Percentiles rank a stretch among this genome's conserved stretches.
Evolutionary conservation across 2,329 filamentous ascomycete genomes (phyloP).

Genomic region (Aspergillus udagawae): DNA sequence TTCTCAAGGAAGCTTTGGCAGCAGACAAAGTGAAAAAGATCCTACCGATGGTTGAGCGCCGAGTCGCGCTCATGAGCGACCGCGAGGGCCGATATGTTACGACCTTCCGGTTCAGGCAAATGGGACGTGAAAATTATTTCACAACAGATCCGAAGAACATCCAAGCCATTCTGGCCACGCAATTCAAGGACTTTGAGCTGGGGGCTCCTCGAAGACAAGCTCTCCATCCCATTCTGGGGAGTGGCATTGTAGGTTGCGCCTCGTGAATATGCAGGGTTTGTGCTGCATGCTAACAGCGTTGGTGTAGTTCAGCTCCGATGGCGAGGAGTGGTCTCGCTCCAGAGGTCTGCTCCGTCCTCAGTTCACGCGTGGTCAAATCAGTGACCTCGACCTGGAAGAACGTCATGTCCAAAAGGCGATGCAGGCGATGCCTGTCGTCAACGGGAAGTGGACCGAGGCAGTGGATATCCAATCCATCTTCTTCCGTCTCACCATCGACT

Average conservation of each 20-base stretch:
- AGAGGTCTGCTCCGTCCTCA: conserved; percentile 81
- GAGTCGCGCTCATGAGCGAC: conserved; percentile 18
- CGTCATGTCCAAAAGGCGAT: conserved; percentile 72
- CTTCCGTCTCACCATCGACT: conserved; percentile 81
- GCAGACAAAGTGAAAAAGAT: conserved; percentile 23
- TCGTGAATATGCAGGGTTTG: not conserved
- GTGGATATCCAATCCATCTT: conserved; percentile 73
- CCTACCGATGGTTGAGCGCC: conserved; percentile 16
- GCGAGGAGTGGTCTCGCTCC: conserved; percentile 70
- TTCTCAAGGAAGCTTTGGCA: conserved; percentile 17
- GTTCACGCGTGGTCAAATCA: conserved; percentile 79
- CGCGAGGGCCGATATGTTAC: conserved; percentile 22
- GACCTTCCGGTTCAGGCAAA: conserved; percentile 22
- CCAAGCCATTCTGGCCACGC: conserved; percentile 77
- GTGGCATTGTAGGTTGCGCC: conserved; percentile 42
- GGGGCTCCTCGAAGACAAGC: conserved; percentile 68
- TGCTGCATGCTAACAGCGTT: conserved; percentile 2
- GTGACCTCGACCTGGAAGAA: conserved; percentile 78
- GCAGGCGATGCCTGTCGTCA: conserved; percentile 58
- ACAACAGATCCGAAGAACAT: conserved; percentile 57
- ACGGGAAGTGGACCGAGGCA: conserved; percentile 44
- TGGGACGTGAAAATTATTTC: conserved; percentile 21
- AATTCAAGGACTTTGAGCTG: conserved; percentile 81
- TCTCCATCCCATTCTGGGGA: conserved; percentile 33
- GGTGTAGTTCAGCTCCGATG: conserved; percentile 61